These are phyloP conservation scores for Teratosphaeria gauchensis DNA, from an alignment of 2,329 filamentous ascomycete species.

Conservation along the genomic window DNA sequence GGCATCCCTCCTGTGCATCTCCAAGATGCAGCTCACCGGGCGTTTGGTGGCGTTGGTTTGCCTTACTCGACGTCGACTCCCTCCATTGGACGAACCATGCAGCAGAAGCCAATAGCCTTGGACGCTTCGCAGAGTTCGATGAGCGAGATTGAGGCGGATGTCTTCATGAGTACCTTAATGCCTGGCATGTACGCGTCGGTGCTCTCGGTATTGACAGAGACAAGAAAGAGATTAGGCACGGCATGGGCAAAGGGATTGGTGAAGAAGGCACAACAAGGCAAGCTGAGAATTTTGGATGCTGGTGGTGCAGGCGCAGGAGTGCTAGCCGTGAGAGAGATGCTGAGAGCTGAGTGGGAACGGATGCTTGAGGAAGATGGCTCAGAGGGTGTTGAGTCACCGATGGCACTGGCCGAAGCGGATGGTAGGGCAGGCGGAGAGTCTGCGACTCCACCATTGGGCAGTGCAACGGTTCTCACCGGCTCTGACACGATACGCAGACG, in stretches of 20 bases:
- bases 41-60: slow-evolving; percentile 67
- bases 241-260: slow-evolving; percentile 60
- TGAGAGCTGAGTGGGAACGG: slow-evolving; percentile 71
- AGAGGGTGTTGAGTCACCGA: slow-evolving; percentile 8
- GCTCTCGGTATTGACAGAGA: slow-evolving; percentile 60
- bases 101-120: slow-evolving; percentile 56
- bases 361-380: slow-evolving; percentile 38
- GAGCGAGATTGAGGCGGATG: slow-evolving; percentile 66
- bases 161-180: slow-evolving; percentile 58
- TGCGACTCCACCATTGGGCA: slow-evolving; percentile 49
- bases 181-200: slow-evolving; percentile 62
- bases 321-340: slow-evolving; percentile 66
- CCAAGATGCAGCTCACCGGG: slow-evolving; percentile 56
- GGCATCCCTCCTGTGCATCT: slow-evolving; percentile 61
- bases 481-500: slow-evolving; percentile 66
- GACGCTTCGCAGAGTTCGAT: slow-evolving; percentile 56
- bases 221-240: slow-evolving; percentile 61
- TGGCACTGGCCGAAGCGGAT: slow-evolving; percentile 22
- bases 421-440: slow-evolving; percentile 30
- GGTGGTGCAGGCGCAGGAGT: slow-evolving; percentile 65
- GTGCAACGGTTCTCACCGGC: slow-evolving; percentile 70
- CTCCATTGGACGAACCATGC: slow-evolving; percentile 41
- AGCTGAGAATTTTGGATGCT: slow-evolving; percentile 61
- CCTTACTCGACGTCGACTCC: slow-evolving; percentile 70
- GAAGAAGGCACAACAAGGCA: slow-evolving; percentile 41